These are phyloP conservation scores for Fusarium lateritium DNA, from an alignment of 2,329 filamentous ascomycete genomes.

Conservation along the genomic window DNA sequence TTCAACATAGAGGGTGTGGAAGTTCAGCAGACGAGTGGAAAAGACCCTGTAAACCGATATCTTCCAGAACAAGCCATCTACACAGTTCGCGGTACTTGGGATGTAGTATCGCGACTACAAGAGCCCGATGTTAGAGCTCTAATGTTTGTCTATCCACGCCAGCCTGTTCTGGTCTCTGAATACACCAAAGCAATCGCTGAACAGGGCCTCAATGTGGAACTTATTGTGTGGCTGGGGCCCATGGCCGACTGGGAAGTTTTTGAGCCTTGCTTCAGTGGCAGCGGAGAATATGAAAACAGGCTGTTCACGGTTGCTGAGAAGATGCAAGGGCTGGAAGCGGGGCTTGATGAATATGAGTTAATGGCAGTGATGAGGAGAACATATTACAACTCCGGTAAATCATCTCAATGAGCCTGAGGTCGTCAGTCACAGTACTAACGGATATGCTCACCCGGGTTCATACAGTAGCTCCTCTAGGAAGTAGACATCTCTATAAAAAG, in stretches of 20 bases:
- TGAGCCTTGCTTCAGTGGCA: conserved; percentile 33
- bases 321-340: conserved; percentile 31
- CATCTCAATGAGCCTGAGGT: background rate
- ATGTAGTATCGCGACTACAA: conserved; percentile 45
- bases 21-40: conserved; percentile 39
- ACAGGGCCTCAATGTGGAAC: conserved; percentile 12
- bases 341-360: conserved; percentile 43
- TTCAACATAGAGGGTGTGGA: conserved; percentile 49
- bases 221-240: conserved; percentile 48
- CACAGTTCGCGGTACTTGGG: conserved; percentile 54
- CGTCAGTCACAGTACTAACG: no score
- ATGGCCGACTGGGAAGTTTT: conserved; percentile 48
- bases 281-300: background rate
- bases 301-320: conserved; percentile 28
- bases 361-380: conserved; percentile 36
- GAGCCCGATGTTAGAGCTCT: conserved; percentile 44
- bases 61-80: conserved; percentile 47
- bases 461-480: no score
- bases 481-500: no score
- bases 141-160: conserved; percentile 56
- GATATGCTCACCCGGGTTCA: no score
- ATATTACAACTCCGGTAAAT: background rate
- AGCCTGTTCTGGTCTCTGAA: conserved; percentile 46
- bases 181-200: conserved; percentile 44
- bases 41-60: conserved; percentile 44